Percentiles rank a stretch among this genome's conserved stretches.
Conservation (phyloP, 805 yeast genomes). For the Saccharomycopsis fodiens region DNA sequence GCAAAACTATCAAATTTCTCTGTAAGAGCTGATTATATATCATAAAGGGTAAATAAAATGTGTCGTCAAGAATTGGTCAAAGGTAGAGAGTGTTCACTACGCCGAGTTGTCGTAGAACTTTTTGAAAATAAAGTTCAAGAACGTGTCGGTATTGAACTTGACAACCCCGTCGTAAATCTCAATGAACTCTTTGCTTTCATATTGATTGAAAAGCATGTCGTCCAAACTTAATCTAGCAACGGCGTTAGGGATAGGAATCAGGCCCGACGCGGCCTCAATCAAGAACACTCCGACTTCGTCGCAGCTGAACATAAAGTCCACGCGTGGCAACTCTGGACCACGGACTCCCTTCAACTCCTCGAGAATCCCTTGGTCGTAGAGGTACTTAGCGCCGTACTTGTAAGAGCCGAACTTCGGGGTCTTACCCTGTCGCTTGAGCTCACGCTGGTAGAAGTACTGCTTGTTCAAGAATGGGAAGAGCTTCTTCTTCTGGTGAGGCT, state of each 20-base stretch:
- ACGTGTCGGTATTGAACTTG: conserved; percentile 55
- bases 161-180: conserved; percentile 61
- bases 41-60: background rate
- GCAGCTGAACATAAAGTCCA: conserved; percentile 69
- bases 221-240: conserved; percentile 50
- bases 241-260: conserved; percentile 30
- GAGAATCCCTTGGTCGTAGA: conserved; percentile 66
- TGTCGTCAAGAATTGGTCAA: background rate
- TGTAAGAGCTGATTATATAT: no score
- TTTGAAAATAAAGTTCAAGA: conserved; percentile 64
- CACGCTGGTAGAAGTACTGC: conserved; percentile 70
- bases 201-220: conserved; percentile 62
- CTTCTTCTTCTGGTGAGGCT: conserved; percentile 22
- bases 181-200: conserved; percentile 42
- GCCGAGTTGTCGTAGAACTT: conserved; percentile 45
- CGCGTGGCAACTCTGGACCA: conserved; percentile 36
- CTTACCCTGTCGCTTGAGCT: conserved; percentile 55
- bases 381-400: conserved; percentile 66
- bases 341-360: conserved; percentile 49
- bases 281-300: conserved; percentile 65
- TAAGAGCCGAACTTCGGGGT: conserved; percentile 72
- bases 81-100: background rate
- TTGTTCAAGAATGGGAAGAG: conserved; percentile 44
- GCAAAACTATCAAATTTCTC: no score
- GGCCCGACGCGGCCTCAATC: conserved; percentile 68